Evolutionary conservation across 306 rosid species (phyloP).

Genomic region (Malus fusca): DNA sequence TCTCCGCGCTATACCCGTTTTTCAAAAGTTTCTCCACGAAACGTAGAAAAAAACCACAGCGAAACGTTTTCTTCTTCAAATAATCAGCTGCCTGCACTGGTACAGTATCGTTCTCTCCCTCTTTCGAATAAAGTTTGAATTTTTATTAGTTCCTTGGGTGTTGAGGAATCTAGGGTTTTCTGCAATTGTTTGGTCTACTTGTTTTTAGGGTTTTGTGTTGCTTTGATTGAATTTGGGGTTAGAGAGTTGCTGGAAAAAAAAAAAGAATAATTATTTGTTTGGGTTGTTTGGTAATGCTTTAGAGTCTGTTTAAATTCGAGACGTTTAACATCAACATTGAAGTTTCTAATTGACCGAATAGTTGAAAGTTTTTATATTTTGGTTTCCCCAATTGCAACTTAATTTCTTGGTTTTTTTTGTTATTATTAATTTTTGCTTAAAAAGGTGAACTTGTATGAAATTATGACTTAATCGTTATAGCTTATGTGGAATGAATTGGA

Average conservation of each 20-base stretch:
- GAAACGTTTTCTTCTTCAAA: not conserved
- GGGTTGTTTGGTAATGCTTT: not conserved
- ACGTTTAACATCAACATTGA: not conserved
- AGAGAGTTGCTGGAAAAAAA: not conserved
- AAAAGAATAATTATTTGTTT: not conserved
- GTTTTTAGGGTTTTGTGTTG: not conserved
- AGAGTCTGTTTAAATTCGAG: not conserved
- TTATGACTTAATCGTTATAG: not conserved
- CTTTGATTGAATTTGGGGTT: not conserved
- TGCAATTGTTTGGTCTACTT: not conserved
- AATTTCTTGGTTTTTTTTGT: not conserved
- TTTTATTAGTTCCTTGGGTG: not conserved
- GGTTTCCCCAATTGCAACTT: not conserved
- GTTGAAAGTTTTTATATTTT: not conserved
- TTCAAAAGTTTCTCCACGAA: not conserved
- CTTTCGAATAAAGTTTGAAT: not conserved
- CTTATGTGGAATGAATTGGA: not conserved
- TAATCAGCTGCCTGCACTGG: not conserved
- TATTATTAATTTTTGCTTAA: not conserved
- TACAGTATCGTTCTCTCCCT: not conserved
- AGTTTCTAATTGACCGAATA: not conserved
- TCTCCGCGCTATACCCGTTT: not conserved
- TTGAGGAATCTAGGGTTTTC: not conserved
- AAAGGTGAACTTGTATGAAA: not conserved
- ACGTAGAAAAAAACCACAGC: not conserved